phyloP scores from a whole-genome alignment of 305 asterid genomes.

The Nicotiana rustica region DNA sequence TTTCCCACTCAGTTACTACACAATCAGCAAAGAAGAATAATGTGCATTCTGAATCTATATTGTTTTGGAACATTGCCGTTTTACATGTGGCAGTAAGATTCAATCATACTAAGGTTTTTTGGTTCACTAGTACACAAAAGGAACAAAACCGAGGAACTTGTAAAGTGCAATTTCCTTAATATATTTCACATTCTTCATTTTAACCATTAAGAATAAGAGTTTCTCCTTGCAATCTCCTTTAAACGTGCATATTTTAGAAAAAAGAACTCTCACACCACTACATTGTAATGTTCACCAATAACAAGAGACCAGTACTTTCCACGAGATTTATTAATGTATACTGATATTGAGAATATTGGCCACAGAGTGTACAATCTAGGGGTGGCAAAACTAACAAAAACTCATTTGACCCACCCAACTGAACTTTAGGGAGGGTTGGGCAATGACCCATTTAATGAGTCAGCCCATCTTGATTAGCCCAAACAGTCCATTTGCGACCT shows the following conservation, averaged over 20 bases:
- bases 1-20: not conserved
- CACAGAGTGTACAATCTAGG: not conserved
- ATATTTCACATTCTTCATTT: not conserved
- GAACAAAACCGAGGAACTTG: constrained; percentile 1
- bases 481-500: too few relatives aligned
- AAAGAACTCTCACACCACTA: not conserved
- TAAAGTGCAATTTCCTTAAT: not conserved
- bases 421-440: too few relatives aligned
- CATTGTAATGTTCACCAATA: not conserved
- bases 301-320: constrained; percentile 6
- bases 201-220: not conserved
- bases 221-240: not conserved
- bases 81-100: not conserved
- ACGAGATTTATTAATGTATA: not conserved
- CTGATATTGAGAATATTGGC: not conserved
- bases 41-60: constrained; percentile 17
- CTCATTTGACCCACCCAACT: too few relatives aligned
- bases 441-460: too few relatives aligned
- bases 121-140: not conserved
- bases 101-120: not conserved
- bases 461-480: too few relatives aligned
- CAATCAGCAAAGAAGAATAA: constrained; percentile 20
- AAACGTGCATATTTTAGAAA: not conserved
- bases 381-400: too few relatives aligned
- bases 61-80: not conserved